Conservation (phyloP, 148 eudicot species). For the Talinum fruticosum region DNA sequence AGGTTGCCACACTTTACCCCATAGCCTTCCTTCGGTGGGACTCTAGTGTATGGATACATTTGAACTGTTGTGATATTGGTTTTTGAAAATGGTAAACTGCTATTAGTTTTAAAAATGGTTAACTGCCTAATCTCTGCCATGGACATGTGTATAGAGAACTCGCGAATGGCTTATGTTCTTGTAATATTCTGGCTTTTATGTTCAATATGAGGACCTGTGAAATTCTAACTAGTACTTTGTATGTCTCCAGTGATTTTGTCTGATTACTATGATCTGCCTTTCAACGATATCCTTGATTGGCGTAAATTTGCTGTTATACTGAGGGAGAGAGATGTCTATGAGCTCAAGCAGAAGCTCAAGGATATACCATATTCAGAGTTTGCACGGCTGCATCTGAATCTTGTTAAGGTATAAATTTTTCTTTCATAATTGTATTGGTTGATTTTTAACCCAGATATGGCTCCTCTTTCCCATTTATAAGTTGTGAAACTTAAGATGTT, state of each 20-base stretch:
- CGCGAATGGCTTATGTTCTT: background rate
- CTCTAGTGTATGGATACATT: background rate
- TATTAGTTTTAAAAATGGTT: background rate
- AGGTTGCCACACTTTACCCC: background rate
- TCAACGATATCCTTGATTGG: slow-evolving; percentile 73
- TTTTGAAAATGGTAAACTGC: background rate
- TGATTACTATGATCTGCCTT: slow-evolving; percentile 72
- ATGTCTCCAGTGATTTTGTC: slow-evolving; percentile 61
- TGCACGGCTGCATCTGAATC: slow-evolving; percentile 52
- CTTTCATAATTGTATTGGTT: no score
- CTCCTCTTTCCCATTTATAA: background rate
- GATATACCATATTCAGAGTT: slow-evolving; percentile 55
- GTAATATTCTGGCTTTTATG: background rate
- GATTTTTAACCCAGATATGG: no score
- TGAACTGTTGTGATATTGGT: background rate
- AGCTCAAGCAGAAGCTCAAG: slow-evolving; percentile 69
- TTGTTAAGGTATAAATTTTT: slow-evolving; percentile 56
- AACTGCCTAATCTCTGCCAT: background rate
- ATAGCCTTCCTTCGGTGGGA: background rate
- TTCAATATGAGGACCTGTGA: background rate
- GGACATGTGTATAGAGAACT: background rate
- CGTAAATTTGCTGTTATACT: slow-evolving; percentile 57
- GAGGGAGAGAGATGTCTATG: slow-evolving; percentile 74
- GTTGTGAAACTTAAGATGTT: background rate
- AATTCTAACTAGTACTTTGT: slow-evolving; percentile 1